Base-by-base conservation (phyloP, 345 rosid genomes). In the Crucihimalaya himalaica region DNA sequence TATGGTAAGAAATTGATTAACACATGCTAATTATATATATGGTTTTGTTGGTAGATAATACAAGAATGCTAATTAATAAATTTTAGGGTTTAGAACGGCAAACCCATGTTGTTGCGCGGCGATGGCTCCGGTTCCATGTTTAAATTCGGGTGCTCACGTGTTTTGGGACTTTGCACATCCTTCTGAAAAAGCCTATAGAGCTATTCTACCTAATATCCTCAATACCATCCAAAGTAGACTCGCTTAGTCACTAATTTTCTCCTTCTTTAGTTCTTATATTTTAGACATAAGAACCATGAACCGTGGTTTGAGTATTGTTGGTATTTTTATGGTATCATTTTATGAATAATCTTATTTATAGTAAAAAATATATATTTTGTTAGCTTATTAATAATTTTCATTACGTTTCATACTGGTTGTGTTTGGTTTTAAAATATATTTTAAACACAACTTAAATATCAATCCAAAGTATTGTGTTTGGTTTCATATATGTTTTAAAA, bases 91-190 rank as follows among this genome's bases (percentile, higher is more conserved):
- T 47, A 34, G n/a, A 8, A 58, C 68, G 47, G 55, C 63, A 27
- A 37, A 2, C 28, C 68, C 73, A 48, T 75, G 79, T 51, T 68
- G 79, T 58, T 66, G 68, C 19, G 18, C 72, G 37, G 55, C 39
- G 61, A 50, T 48, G 55, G 34, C 68, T 34, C 73, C 73, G 20
- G 1, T 75, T 13, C 68, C 68, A 50, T 73, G 78, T 63, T 55
- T 56, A 47, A 10, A 15, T 47, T 48, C 79, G 18, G 47, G 16
- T 66, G 13, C 15, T 27, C 66, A 75, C 14, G 79, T 75, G 43
- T 75, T 67, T 14, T 67, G 79, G 79, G 79, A 68, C 45, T 58
- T 67, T 28, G 73, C 53, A 0, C 79, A 75, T 75, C 79, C 79
- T 39, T 57, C 73, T 25, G 67, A 75, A 67, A 75, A 61, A 18